phyloP scores from a whole-genome alignment of 257 asterid species.

The Coffea canephora region DNA sequence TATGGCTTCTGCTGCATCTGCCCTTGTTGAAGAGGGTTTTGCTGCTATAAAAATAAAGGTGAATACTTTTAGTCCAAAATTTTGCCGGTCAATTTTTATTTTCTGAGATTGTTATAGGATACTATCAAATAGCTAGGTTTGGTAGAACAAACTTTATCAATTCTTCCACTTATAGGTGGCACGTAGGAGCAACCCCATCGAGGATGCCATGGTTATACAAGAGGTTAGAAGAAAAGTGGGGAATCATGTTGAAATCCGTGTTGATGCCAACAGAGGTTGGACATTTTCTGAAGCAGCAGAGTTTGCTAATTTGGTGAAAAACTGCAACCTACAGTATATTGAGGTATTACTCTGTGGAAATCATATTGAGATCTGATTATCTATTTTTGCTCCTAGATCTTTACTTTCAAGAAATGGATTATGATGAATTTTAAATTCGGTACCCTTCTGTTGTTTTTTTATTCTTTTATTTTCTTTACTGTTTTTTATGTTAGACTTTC shows the following conservation, averaged over 20 bases:
- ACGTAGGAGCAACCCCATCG: slow-evolving; percentile 62
- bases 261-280: slow-evolving; percentile 91
- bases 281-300: slow-evolving; percentile 62
- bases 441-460: neutral
- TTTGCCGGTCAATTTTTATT: neutral
- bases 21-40: slow-evolving; percentile 78
- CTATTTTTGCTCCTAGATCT: neutral
- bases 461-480: neutral
- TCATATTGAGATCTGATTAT: neutral
- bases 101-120: neutral
- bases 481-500: neutral
- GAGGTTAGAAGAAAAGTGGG: slow-evolving; percentile 86
- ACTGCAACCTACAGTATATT: slow-evolving; percentile 73
- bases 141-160: neutral
- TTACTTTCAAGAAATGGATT: neutral
- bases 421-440: neutral
- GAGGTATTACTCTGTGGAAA: slow-evolving; percentile 55
- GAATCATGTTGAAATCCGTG: slow-evolving; percentile 61
- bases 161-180: slow-evolving; percentile 57
- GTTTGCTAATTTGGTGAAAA: slow-evolving; percentile 68
- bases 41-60: slow-evolving; percentile 82
- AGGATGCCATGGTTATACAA: slow-evolving; percentile 74
- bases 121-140: neutral
- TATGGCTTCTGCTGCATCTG: slow-evolving; percentile 65
- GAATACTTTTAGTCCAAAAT: neutral